Conservation (phyloP, 108 stramenopile genomes). For the Conticribra guillardii region DNA sequence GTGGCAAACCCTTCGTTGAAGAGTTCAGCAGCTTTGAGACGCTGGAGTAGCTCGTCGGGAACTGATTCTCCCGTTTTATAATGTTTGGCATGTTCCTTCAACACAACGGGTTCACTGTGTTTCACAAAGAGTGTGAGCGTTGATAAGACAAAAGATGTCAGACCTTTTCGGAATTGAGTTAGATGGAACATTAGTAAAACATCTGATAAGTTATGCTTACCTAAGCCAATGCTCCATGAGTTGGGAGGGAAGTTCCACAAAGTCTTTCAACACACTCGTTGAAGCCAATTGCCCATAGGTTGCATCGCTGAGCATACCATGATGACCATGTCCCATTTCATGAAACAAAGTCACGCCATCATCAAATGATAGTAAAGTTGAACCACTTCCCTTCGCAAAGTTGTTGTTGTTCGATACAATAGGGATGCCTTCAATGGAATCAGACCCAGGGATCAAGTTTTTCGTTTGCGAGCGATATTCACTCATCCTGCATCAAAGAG, state of each 20-base stretch:
- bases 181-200: no score
- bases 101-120: conserved; percentile 54
- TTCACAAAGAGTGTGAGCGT: conserved; percentile 17
- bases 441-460: conserved; percentile 54
- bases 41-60: conserved; percentile 69
- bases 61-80: conserved; percentile 68
- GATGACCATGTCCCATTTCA: conserved; percentile 74
- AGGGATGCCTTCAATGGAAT: conserved; percentile 60
- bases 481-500: no score
- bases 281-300: conserved; percentile 67
- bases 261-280: conserved; percentile 75
- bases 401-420: conserved; percentile 87
- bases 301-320: conserved; percentile 74
- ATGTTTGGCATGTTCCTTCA: conserved; percentile 71
- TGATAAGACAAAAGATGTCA: conserved; percentile 50
- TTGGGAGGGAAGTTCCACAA: conserved; percentile 81
- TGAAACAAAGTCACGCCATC: conserved; percentile 67
- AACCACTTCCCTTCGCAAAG: conserved; percentile 64
- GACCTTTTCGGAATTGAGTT: no score
- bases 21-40: conserved; percentile 65
- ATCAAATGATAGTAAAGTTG: conserved; percentile 68
- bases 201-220: not conserved
- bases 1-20: conserved; percentile 85
- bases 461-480: conserved; percentile 82
- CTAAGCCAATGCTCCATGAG: conserved; percentile 84